Conservation (phyloP, 2,329 filamentous ascomycete species). For the Aspergillus puulaauensis region DNA sequence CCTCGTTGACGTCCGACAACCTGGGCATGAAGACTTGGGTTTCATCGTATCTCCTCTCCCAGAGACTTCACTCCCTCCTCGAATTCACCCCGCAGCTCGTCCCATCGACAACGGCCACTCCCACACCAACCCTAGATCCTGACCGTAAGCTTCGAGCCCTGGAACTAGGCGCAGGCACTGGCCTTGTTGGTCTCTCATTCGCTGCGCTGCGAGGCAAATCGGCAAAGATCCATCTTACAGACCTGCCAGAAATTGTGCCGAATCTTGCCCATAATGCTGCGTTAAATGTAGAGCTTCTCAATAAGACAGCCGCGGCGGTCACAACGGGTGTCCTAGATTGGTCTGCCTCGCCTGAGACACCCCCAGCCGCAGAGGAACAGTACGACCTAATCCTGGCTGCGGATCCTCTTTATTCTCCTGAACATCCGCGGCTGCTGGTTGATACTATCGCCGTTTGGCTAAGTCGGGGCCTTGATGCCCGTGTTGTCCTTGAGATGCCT, state of each 20-base stretch:
- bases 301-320: conserved; percentile 55
- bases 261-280: conserved; percentile 76
- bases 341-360: conserved; percentile 43
- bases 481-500: conserved; percentile 78
- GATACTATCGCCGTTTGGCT: conserved; percentile 70
- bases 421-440: conserved; percentile 74
- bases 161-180: conserved; percentile 87
- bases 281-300: conserved; percentile 60
- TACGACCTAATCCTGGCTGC: conserved; percentile 74
- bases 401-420: conserved; percentile 82
- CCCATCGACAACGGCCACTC: conserved; percentile 22
- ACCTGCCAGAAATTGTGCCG: conserved; percentile 77
- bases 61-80: conserved; percentile 57
- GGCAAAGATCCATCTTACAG: conserved; percentile 70
- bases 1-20: conserved; percentile 81
- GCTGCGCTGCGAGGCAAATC: conserved; percentile 63
- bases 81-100: conserved; percentile 33
- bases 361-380: conserved; percentile 32
- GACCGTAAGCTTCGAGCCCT: conserved; percentile 49
- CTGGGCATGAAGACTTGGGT: conserved; percentile 96
- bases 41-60: conserved; percentile 81
- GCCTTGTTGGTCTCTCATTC: conserved; percentile 83
- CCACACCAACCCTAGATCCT: conserved; percentile 13
- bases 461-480: conserved; percentile 53
- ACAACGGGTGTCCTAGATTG: conserved; percentile 72